Evolutionary conservation across 176 grass and related monocot species (phyloP).

Genomic region (Dendrocalamus sinicus): DNA sequence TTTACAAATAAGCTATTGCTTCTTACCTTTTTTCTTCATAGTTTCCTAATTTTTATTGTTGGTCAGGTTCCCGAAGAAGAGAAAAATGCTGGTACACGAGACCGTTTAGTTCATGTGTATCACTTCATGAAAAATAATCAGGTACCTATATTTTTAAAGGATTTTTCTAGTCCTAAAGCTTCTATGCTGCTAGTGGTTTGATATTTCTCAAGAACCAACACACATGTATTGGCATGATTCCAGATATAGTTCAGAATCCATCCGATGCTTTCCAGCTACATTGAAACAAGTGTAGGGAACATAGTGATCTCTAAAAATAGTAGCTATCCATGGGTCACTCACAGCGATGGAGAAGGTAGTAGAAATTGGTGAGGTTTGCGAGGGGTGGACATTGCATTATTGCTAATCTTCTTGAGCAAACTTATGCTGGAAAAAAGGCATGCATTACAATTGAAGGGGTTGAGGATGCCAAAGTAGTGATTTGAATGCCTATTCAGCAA

Average conservation of each 20-base stretch:
- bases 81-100: constrained; percentile 52
- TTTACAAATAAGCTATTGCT: constrained; percentile 4
- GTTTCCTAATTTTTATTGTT: constrained; percentile 5
- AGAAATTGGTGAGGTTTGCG: not conserved
- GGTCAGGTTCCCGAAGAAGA: constrained; percentile 66
- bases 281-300: not conserved
- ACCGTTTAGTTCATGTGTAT: constrained; percentile 71
- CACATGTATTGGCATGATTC: not conserved
- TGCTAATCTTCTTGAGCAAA: not conserved
- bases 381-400: not conserved
- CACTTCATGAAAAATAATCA: constrained; percentile 66
- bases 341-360: not conserved
- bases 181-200: constrained; percentile 10
- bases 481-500: not conserved
- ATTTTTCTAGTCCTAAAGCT: constrained; percentile 15
- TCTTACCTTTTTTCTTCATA: not conserved
- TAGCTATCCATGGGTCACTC: not conserved
- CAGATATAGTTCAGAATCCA: not conserved
- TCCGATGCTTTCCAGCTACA: constrained; percentile 22
- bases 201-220: not conserved
- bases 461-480: not conserved
- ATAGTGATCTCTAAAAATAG: constrained; percentile 8
- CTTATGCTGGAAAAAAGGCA: not conserved
- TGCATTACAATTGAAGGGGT: not conserved
- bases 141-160: constrained; percentile 25